Conservation (phyloP, 2,329 filamentous ascomycete species). For the Neofusicoccum cordaticola region DNA sequence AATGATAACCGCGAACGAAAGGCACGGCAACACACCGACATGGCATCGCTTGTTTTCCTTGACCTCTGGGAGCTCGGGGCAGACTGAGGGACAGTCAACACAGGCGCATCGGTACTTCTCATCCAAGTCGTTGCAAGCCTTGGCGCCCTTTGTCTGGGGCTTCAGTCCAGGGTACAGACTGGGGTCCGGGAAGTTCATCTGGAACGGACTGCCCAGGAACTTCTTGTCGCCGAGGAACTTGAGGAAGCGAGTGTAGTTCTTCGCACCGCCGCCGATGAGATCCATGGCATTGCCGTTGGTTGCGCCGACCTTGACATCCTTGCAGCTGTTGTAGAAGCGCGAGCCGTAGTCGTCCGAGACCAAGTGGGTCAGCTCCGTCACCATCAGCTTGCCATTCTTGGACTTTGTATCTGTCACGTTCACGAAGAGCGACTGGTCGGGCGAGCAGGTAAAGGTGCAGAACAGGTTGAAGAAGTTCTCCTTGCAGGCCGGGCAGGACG, state of each 20-base stretch:
- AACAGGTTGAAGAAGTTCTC: conserved; percentile 98
- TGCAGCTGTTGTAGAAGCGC: conserved; percentile 95
- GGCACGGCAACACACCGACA: conserved; percentile 83
- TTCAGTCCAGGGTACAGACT: conserved; percentile 66
- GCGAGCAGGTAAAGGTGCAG: conserved; percentile 97
- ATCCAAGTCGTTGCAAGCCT: conserved; percentile 87
- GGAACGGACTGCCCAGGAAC: conserved; percentile 87
- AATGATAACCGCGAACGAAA: conserved; percentile 89
- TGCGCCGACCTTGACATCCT: conserved; percentile 96
- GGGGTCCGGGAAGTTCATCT: conserved; percentile 83
- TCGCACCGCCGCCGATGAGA: conserved; percentile 91
- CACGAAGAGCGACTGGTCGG: conserved; percentile 91
- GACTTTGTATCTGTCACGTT: conserved; percentile 77
- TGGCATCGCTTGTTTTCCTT: conserved; percentile 68
- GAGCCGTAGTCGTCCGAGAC: conserved; percentile 79
- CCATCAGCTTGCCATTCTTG: conserved; percentile 62
- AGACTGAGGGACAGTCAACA: conserved; percentile 85
- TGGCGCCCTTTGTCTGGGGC: conserved; percentile 67
- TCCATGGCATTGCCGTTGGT: conserved; percentile 93
- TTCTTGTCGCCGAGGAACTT: conserved; percentile 94
- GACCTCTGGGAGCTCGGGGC: conserved; percentile 77
- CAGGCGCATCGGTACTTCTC: conserved; percentile 86
- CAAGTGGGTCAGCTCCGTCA: conserved; percentile 87
- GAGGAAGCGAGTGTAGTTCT: conserved; percentile 81
- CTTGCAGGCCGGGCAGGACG: conserved; percentile 93